A percentile compares a stretch with the other conserved stretches of the same genome.
Conservation (phyloP, 257 asterid genomes). For the Penstemon barbatus region DNA sequence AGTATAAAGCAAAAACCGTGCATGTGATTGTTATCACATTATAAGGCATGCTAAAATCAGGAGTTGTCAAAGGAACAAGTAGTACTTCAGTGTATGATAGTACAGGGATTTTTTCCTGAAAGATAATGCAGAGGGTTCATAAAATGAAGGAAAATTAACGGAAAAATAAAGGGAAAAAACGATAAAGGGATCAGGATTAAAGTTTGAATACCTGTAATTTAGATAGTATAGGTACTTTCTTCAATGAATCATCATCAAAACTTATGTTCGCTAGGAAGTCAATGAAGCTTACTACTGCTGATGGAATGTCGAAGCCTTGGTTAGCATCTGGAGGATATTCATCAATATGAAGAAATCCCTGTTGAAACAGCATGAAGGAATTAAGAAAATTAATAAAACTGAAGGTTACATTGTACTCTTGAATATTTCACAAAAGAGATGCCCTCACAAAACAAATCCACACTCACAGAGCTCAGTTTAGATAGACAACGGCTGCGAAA, state of each 20-base stretch:
- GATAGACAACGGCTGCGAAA: slow-evolving; percentile 1
- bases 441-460: slow-evolving; percentile 10
- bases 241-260: slow-evolving; percentile 45
- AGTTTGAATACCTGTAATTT: slow-evolving; percentile 63
- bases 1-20: slow-evolving; percentile 91
- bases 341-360: slow-evolving; percentile 97
- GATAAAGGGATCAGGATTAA: slow-evolving; percentile 1
- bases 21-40: slow-evolving; percentile 96
- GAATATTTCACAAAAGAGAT: not conserved
- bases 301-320: slow-evolving; percentile 98
- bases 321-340: slow-evolving; percentile 99
- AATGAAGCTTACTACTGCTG: slow-evolving; percentile 69
- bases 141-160: slow-evolving; percentile 2
- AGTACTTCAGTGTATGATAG: slow-evolving; percentile 89
- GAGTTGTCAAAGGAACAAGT: slow-evolving; percentile 97
- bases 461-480: slow-evolving; percentile 1
- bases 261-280: slow-evolving; percentile 60
- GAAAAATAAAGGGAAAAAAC: not conserved
- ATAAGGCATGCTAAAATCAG: slow-evolving; percentile 99
- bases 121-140: slow-evolving; percentile 28
- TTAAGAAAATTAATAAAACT: slow-evolving; percentile 6
- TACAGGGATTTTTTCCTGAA: slow-evolving; percentile 59
- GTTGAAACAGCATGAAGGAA: slow-evolving; percentile 28
- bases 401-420: not conserved
- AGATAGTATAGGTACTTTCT: slow-evolving; percentile 57